Base-by-base conservation (phyloP, 1,139 yeast genomes). In the Suhomyces guaymorum region DNA sequence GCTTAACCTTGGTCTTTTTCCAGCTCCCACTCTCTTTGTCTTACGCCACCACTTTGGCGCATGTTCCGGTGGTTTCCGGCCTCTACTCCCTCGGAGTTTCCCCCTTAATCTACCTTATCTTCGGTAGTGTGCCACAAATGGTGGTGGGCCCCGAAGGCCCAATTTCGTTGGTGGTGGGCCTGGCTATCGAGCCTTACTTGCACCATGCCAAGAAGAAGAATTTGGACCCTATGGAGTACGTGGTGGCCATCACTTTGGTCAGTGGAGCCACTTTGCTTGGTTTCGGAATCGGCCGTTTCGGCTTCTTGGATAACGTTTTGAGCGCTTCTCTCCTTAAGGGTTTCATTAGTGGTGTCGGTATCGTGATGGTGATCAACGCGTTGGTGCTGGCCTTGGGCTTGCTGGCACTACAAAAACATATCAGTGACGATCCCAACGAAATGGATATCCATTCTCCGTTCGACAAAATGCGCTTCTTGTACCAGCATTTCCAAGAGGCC, bases 61-160 rank as follows among this genome's bases (percentile, higher is more conserved):
- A 85, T 54, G 94, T 89, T 1, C 96, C 96, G 3, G 88, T 96
- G 0, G 63, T 84, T 2, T 82, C 89, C 42, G 98, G 97, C 0
- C 69, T 92, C 8, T 75, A 81, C 46, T 90, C 95, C 0, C 67
- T 90, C 36, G 90, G 89, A 0, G 65, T 90, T 4, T 82, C 96
- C 1, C 97, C 97, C 0, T 64, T 90, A 31, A 71, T 92, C 4
- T 92, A 92, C 55, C 72, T 87, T 34, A 47, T 90, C 1, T 75
- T 90, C 53, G 97, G 98, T 0, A 82, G 96, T 15, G 96, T 89
- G 1, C 97, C 97, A 0, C 95, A 85, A 52, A 86, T 92, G 96
- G 84, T 90, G 36, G 95, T 90, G 6, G 97, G 97, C 0, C 98
- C 98, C 0, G 98, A 92, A 54, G 94, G 92, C 7, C 96, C 97